Percentiles rank a stretch among this genome's conserved stretches.
Evolutionary conservation across 1,139 yeast species (phyloP).

Genomic region (Nakaseomyces sp.): DNA sequence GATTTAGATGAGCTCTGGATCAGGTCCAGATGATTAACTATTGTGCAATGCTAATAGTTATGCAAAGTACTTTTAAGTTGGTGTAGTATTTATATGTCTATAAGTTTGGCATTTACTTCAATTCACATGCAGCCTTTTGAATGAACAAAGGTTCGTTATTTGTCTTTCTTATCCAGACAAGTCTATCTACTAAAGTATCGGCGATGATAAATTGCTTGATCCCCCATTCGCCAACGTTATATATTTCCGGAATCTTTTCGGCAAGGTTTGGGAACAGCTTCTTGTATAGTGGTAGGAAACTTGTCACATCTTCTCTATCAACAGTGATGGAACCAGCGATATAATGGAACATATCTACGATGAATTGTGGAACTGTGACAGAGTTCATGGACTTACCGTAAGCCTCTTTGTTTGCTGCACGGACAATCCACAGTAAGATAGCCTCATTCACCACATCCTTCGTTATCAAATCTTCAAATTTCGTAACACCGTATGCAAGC

Average conservation of each 20-base stretch:
- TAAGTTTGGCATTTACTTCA: slow-evolving; percentile 1
- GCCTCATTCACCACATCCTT: slow-evolving; percentile 48
- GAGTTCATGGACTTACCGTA: slow-evolving; percentile 25
- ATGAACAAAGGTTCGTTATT: slow-evolving; percentile 56
- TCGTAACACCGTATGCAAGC: slow-evolving; percentile 47
- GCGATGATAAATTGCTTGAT: slow-evolving; percentile 51
- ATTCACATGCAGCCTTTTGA: slow-evolving; percentile 20
- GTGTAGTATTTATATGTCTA: background rate
- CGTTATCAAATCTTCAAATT: slow-evolving; percentile 44
- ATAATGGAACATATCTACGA: slow-evolving; percentile 37
- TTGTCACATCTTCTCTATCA: slow-evolving; percentile 45
- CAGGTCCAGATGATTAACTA: too few species aligned
- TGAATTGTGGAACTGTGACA: slow-evolving; percentile 42
- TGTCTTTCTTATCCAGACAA: slow-evolving; percentile 50
- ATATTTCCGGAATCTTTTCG: slow-evolving; percentile 53
- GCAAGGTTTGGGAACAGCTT: slow-evolving; percentile 47
- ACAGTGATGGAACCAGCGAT: slow-evolving; percentile 36
- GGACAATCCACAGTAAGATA: slow-evolving; percentile 53
- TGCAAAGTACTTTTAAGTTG: background rate
- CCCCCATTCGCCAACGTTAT: slow-evolving; percentile 53
- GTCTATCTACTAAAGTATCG: slow-evolving; percentile 48
- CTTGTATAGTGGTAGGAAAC: slow-evolving; percentile 46
- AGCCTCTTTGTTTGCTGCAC: slow-evolving; percentile 43
- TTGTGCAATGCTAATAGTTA: too few species aligned
- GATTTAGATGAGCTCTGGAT: too few species aligned